These are phyloP conservation scores for Oryza meridionalis DNA, from an alignment of 176 grass and related monocot genomes.

Conservation along the genomic window DNA sequence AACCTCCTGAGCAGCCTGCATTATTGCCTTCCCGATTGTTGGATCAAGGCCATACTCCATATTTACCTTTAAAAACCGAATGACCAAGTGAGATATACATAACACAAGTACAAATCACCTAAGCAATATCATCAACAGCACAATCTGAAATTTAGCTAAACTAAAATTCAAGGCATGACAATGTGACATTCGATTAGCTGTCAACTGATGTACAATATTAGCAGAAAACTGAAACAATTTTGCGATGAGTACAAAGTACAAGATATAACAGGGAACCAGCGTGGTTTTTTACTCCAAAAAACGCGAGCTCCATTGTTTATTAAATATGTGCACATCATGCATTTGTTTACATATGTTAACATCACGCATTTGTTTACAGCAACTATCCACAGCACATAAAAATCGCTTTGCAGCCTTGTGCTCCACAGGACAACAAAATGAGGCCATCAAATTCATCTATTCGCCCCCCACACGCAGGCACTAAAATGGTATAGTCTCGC, in stretches of 20 bases:
- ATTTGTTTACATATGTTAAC: background rate
- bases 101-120: slow-evolving; percentile 21
- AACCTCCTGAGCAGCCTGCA: slow-evolving; percentile 89
- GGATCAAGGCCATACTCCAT: slow-evolving; percentile 96
- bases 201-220: background rate
- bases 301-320: background rate
- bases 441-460: slow-evolving; percentile 19
- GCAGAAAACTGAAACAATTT: background rate
- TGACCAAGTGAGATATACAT: slow-evolving; percentile 14
- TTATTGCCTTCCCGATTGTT: slow-evolving; percentile 81
- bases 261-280: background rate
- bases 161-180: background rate
- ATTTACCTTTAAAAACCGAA: slow-evolving; percentile 71
- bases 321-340: background rate
- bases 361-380: background rate
- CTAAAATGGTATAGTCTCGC: background rate
- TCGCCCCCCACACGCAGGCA: background rate
- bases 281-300: background rate
- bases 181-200: background rate
- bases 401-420: slow-evolving; percentile 13
- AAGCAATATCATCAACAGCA: slow-evolving; percentile 1
- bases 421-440: background rate
- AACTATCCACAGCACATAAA: background rate
- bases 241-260: background rate
- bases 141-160: slow-evolving; percentile 8